Evolutionary conservation across 2,329 filamentous ascomycete genomes (phyloP), one percentile per base, ranked within the genome.

Genomic region (Aspergillus luchuensis): DNA sequence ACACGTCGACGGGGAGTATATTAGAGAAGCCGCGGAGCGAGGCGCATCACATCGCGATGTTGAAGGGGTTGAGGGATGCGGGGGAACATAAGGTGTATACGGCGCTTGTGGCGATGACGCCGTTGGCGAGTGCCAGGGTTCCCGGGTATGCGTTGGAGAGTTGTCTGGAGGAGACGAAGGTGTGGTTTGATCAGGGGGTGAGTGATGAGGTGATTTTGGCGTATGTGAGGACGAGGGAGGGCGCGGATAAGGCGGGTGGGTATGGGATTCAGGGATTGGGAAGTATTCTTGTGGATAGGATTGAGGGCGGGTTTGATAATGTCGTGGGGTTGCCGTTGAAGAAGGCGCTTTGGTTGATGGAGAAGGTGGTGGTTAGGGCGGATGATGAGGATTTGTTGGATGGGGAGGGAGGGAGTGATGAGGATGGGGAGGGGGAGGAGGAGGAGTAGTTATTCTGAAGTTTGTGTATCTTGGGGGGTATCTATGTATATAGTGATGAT

Each of bases 201-300:
- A 87, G 87, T 13, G 94, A 99, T 78, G 92, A 96, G 61, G 85
- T 97, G 67, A 88, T 98, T 61, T 81, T 91, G 68, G 85, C 85
- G 56, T 84, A 84, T 74, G 82, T 84, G 54, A 72, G 73, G 61
- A 97, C 94, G 21, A 84, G 94, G 58, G 95, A 99, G 81, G 95
- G 95, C 2, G 92, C 87, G 10, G 95, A 98, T 77, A 99, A 98
- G 82, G 95, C 95, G 0, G 95, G 95, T 2, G 95, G 95, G 0
- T 99, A 99, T 76, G 95, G 92, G 1, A 86, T 99, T 56, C 95
- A 99, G 78, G 95, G 94, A 0, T 81, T 94, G 10, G 95, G 91
- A 1, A 89, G 91, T 8, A 88, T 97, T 74, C 78, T 99, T 59
- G 88, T 99, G 11, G 92, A 97, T 75, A 89, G 85, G 76, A 90